Percentiles rank a stretch among this genome's conserved stretches.
phyloP scores from a whole-genome alignment of 257 asterid genomes.

The Solanum ahanhuiri region DNA sequence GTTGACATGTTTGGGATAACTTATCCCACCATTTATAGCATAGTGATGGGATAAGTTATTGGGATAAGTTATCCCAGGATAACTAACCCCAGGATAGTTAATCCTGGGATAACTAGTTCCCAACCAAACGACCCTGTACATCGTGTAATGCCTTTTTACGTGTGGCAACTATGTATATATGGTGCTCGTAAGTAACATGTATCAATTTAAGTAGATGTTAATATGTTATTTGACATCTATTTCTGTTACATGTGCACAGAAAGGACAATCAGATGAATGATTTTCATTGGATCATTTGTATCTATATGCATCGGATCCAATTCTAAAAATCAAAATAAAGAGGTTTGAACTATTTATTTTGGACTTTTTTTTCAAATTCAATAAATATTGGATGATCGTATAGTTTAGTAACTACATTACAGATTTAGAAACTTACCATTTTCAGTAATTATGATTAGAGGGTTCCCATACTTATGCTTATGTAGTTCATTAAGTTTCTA shows the following conservation, averaged over 20 bases:
- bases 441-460: slow-evolving; percentile 62
- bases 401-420: neutral
- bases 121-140: neutral
- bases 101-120: too few relatives aligned
- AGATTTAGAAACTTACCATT: slow-evolving; percentile 37
- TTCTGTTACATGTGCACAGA: slow-evolving; percentile 20
- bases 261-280: too few relatives aligned
- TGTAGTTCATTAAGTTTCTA: slow-evolving; percentile 71
- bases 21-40: too few relatives aligned
- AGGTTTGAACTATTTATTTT: neutral
- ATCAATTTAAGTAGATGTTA: neutral
- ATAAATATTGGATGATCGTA: neutral
- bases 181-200: neutral
- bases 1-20: too few relatives aligned
- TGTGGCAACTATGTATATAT: neutral
- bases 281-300: too few relatives aligned
- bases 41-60: too few relatives aligned
- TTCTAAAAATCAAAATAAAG: too few relatives aligned
- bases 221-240: slow-evolving; percentile 43
- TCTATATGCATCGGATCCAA: too few relatives aligned
- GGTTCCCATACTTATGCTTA: slow-evolving; percentile 59
- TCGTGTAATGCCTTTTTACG: neutral
- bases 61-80: too few relatives aligned
- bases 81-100: too few relatives aligned
- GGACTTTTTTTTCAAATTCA: neutral